Base-by-base conservation (phyloP, 2,329 filamentous ascomycete species). In the Emmonsiellopsis sp. region DNA sequence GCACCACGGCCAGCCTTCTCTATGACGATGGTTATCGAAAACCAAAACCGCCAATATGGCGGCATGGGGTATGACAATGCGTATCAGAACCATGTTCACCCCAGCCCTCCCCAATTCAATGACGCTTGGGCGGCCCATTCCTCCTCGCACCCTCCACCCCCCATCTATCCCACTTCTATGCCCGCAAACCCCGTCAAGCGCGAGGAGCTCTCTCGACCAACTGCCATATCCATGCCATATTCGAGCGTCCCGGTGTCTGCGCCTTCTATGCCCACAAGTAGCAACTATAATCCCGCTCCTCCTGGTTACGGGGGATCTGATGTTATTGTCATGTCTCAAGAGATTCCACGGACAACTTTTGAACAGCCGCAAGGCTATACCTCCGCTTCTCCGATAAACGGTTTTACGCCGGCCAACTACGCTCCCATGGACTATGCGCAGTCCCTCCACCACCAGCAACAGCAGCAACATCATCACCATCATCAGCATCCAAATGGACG, bases 21-120 rank as follows among this genome's bases (percentile, higher is more conserved):
- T 71, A 95, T 95, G 90, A 93, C 89, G 75, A 95, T 95, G 89
- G 88, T 91, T 72, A 83, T 95, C 77, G 89, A 95, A 76, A 83
- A 84, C 66, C 87, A 90, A 71, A 89, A 92, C 75, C 88, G 84
- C 76, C 82, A 83, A 70, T 88, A 86, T 75, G 87, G 81, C 66
- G 81, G 80, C 10, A 79, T 95, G 76, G 83, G 82, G 71, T 93
- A 92, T 77, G 88, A 92, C 71, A 80, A 83, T 69, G 84, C 90
- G 78, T 83, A 87, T 68, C 79, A 76, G 67, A 78, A 72, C 70
- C 79, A 82, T 65, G 82, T 88, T 79, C 81, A 84, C 64, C 76
- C 74, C 67, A 74, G 62, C 42, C 63, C 69, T 42, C 83, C 87
- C 59, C 86, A 93, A 60, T 96, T 96, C 76, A 90, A 86, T 65